Evolutionary conservation across 2,329 filamentous ascomycete species (phyloP).

Genomic region (Mariannaea sp.): DNA sequence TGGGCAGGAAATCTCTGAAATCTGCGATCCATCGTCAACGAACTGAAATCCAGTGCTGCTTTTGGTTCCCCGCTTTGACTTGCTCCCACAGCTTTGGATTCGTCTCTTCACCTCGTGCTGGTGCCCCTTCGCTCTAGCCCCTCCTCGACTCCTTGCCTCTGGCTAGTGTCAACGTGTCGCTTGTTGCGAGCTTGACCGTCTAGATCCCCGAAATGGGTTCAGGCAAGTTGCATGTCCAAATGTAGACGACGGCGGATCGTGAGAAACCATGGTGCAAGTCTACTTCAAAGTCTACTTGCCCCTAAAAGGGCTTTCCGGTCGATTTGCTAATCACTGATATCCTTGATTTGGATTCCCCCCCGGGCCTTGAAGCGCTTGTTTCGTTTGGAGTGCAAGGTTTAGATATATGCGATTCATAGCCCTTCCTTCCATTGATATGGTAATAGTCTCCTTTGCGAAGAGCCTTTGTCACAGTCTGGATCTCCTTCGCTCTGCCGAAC

Average conservation of each 20-base stretch:
- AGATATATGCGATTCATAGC: conserved; percentile 14
- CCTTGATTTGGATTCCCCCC: neutral
- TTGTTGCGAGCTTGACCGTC: conserved; percentile 34
- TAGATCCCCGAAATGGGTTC: conserved; percentile 26
- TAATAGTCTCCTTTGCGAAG: conserved; percentile 21
- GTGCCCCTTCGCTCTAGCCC: conserved; percentile 3
- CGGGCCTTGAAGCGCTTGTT: conserved; percentile 12
- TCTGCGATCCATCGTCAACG: conserved; percentile 1
- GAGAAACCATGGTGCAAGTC: conserved; percentile 19
- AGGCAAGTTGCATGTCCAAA: conserved; percentile 21
- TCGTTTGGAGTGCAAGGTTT: conserved; percentile 7
- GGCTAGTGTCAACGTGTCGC: conserved; percentile 39
- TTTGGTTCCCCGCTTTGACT: conserved; percentile 32
- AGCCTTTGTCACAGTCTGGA: conserved; percentile 18
- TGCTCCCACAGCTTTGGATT: neutral
- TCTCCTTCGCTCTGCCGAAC: conserved; percentile 20
- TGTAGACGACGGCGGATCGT: conserved; percentile 30
- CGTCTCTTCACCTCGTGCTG: conserved; percentile 1
- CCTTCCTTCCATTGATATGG: conserved; percentile 26
- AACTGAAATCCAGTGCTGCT: conserved; percentile 43
- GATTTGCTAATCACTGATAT: conserved; percentile 2
- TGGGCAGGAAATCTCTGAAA: conserved; percentile 25
- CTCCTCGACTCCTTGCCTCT: conserved; percentile 31
- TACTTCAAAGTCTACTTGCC: conserved; percentile 19
- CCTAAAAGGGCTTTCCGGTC: conserved; percentile 15